A percentile compares a stretch with the other conserved stretches of the same genome.
These are phyloP conservation scores for Vickermania ingenoplastis DNA, from an alignment of 208 protist species.

Conservation along the genomic window DNA sequence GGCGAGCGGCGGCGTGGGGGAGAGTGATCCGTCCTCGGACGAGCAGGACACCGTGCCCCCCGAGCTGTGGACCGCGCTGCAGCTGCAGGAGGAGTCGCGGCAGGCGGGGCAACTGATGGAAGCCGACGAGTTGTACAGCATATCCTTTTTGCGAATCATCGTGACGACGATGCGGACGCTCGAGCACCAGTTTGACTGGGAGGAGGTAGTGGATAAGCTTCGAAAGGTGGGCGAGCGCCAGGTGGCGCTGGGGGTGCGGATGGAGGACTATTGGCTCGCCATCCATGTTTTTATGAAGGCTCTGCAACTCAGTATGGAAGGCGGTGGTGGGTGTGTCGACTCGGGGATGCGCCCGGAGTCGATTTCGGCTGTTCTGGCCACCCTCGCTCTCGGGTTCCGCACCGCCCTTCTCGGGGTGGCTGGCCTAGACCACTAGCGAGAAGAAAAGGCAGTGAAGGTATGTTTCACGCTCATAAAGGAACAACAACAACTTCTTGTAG, in stretches of 20 bases:
- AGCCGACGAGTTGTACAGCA: conserved; percentile 51
- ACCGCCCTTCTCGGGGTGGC: conserved; percentile 12
- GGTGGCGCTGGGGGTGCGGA: conserved; percentile 32
- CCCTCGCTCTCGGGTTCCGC: conserved; percentile 54
- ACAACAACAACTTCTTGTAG: conserved; percentile 9
- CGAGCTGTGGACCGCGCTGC: conserved; percentile 14
- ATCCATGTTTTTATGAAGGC: conserved; percentile 58
- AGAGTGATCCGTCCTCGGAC: not conserved
- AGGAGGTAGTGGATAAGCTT: conserved; percentile 34
- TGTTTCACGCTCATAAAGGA: too few relatives aligned
- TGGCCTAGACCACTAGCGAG: not conserved
- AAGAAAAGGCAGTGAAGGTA: too few relatives aligned
- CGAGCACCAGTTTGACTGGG: conserved; percentile 28
- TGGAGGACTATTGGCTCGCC: conserved; percentile 72
- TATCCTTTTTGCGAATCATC: conserved; percentile 65
- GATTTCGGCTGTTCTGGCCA: conserved; percentile 53
- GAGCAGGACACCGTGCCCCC: not conserved
- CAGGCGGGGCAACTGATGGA: conserved; percentile 6
- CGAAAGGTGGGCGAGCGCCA: conserved; percentile 45
- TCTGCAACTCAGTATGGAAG: conserved; percentile 15
- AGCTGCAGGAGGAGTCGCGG: not conserved
- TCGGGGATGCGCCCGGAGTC: conserved; percentile 47
- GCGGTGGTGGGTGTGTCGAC: conserved; percentile 7
- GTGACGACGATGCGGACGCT: conserved; percentile 55
- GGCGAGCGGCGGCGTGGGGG: not conserved